Evolutionary conservation across 306 rosid species (phyloP), one percentile per base, ranked within the genome.

Genomic region (Cyamopsis tetragonoloba): DNA sequence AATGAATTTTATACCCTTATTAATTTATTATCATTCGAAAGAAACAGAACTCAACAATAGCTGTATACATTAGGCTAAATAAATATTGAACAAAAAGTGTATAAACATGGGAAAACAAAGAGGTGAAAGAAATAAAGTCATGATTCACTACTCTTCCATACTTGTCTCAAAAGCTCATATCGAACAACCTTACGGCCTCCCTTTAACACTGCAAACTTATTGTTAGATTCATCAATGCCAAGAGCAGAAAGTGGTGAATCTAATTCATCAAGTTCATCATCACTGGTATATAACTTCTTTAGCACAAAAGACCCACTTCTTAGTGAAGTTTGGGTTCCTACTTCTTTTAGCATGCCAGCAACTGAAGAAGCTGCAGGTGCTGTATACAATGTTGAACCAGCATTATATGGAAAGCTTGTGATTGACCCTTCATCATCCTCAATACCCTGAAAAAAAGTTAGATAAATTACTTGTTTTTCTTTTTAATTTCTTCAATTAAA

Each of bases 191-290:
- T 78, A 19, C 81, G 77, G 46, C 82, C 82, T 24, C 82, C 78
- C 34, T 72, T 80, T 47, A 49, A 72, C 22, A 27, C 82, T 18
- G 58, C 66, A 13, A 53, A 28, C 65, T 68, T 60, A 32, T 74
- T 73, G 56, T 47, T 56, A 15, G 43, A 73, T 31, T 82, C 86
- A 69, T 86, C 91, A 44, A 81, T 44, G 66, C 88, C 73, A 71
- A 88, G 75, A 31, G 89, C 75, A 48, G 86, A 51, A 49, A 88
- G 53, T 1, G 97, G 93, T 67, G 96, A 84, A 85, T 91, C 97
- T 62, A 91, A 84, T 67, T 86, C 89, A 48, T 88, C 93, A 35
- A 91, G 93, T 81, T 91, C 97, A 66, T 88, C 89, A 42, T 91
- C 97, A 68, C 91, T 88, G 4, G 96, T 86, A 55, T 91, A 84